Percentiles rank a stretch among this genome's conserved stretches.
Evolutionary conservation across 495 filamentous ascomycete species (phyloP).

Genomic region (Aspergillus incahuasiensis): DNA sequence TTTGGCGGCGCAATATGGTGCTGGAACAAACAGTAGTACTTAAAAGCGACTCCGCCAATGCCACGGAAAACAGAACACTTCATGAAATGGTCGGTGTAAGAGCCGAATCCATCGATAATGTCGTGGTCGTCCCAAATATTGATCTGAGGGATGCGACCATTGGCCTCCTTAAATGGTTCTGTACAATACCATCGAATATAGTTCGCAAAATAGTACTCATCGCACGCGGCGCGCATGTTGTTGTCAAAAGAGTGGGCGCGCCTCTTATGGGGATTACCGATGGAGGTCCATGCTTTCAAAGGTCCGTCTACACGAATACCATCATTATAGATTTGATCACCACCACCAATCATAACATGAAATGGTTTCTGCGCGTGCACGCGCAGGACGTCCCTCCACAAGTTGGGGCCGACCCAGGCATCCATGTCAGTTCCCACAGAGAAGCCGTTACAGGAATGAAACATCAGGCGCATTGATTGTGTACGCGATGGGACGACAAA

Average conservation of each 20-base stretch:
- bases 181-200: conserved; percentile 83
- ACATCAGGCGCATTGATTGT: conserved; percentile 92
- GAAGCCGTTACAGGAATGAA: conserved; percentile 96
- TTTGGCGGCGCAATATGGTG: conserved; percentile 80
- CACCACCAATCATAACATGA: conserved; percentile 94
- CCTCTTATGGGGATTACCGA: conserved; percentile 76
- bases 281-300: conserved; percentile 72
- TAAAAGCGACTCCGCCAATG: conserved; percentile 80
- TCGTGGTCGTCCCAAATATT: conserved; percentile 96
- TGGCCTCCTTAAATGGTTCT: conserved; percentile 78
- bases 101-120: conserved; percentile 91
- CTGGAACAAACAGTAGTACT: conserved; percentile 93
- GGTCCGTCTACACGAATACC: conserved; percentile 79
- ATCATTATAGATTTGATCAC: conserved; percentile 95
- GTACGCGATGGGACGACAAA: conserved; percentile 74
- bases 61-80: conserved; percentile 84
- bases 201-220: conserved; percentile 86
- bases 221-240: conserved; percentile 66
- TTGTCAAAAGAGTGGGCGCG: conserved; percentile 72
- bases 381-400: conserved; percentile 89
- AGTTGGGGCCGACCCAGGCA: conserved; percentile 71
- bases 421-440: conserved; percentile 87
- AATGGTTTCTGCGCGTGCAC: conserved; percentile 66
- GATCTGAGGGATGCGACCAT: conserved; percentile 82
- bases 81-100: conserved; percentile 93